Conservation (phyloP, 768 basidiomycete species). For the Mycena olivaceomarginata region DNA sequence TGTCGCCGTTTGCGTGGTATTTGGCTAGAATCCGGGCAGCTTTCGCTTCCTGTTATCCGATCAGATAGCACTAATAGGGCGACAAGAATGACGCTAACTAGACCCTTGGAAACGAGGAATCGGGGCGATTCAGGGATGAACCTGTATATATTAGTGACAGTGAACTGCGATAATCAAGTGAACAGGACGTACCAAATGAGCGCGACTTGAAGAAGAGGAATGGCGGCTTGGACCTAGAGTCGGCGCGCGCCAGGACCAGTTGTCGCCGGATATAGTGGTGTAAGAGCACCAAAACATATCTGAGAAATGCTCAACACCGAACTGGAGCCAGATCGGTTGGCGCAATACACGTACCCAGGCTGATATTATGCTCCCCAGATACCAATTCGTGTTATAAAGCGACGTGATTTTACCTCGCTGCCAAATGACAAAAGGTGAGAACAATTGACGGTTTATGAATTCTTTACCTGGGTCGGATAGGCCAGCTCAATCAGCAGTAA, state of each 20-base stretch:
- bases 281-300: slow-evolving; percentile 67
- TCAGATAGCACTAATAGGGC: background rate
- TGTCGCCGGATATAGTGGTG: slow-evolving; percentile 57
- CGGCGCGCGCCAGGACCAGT: slow-evolving; percentile 82
- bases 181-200: slow-evolving; percentile 67
- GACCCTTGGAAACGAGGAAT: slow-evolving; percentile 78
- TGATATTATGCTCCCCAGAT: slow-evolving; percentile 81
- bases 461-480: slow-evolving; percentile 80
- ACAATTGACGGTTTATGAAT: background rate
- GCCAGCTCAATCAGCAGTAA: slow-evolving; percentile 79
- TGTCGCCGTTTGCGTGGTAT: slow-evolving; percentile 80
- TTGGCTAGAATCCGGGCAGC: slow-evolving; percentile 79
- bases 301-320: slow-evolving; percentile 32
- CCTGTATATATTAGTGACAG: slow-evolving; percentile 55
- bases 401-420: slow-evolving; percentile 75
- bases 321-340: background rate
- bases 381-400: slow-evolving; percentile 85
- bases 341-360: slow-evolving; percentile 57
- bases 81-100: slow-evolving; percentile 56
- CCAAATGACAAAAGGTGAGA: slow-evolving; percentile 4
- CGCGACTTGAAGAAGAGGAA: slow-evolving; percentile 73
- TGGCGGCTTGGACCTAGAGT: slow-evolving; percentile 76
- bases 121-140: slow-evolving; percentile 83
- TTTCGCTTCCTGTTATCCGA: slow-evolving; percentile 65
- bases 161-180: background rate